phyloP scores from a whole-genome alignment of 257 asterid species.

The Catharanthus roseus region DNA sequence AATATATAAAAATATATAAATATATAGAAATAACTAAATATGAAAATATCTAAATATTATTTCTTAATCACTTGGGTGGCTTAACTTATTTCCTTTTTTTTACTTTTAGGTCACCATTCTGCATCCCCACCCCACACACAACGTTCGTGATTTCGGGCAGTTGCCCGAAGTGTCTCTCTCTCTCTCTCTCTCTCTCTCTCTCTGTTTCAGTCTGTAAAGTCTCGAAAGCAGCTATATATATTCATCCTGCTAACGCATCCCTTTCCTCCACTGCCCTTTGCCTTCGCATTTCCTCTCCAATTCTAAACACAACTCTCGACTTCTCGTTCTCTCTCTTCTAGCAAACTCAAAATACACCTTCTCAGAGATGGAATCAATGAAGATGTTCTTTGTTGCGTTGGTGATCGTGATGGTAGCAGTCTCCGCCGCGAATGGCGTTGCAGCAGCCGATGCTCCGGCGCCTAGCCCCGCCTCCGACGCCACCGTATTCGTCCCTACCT shows the following conservation, averaged over 20 bases:
- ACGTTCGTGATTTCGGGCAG: neutral
- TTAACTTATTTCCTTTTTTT: too few species aligned
- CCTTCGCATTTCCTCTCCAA: neutral
- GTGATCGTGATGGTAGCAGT: conserved; percentile 32
- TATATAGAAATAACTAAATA: too few species aligned
- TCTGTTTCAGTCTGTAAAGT: too few species aligned
- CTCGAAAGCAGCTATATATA: conserved; percentile 2
- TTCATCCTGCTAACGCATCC: neutral
- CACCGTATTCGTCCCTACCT: conserved; percentile 37
- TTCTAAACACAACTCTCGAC: neutral
- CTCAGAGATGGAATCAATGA: conserved; percentile 35
- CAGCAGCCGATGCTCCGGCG: conserved; percentile 47
- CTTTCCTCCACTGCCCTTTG: neutral
- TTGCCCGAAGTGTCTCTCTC: conserved; percentile 6
- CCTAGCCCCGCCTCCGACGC: conserved; percentile 52
- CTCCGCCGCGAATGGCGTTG: conserved; percentile 38
- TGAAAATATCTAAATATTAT: too few species aligned
- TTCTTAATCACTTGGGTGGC: too few species aligned
- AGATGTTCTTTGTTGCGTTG: conserved; percentile 33
- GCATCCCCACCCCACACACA: too few species aligned
- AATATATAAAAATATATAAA: too few species aligned
- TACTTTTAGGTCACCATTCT: too few species aligned
- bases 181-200: too few species aligned
- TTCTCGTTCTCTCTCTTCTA: neutral
- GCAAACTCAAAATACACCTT: neutral